Evolutionary conservation across 192 early-diverging fungal species (phyloP), one percentile per base, ranked within the genome.

Genomic region (Rhizophagus prolifer): DNA sequence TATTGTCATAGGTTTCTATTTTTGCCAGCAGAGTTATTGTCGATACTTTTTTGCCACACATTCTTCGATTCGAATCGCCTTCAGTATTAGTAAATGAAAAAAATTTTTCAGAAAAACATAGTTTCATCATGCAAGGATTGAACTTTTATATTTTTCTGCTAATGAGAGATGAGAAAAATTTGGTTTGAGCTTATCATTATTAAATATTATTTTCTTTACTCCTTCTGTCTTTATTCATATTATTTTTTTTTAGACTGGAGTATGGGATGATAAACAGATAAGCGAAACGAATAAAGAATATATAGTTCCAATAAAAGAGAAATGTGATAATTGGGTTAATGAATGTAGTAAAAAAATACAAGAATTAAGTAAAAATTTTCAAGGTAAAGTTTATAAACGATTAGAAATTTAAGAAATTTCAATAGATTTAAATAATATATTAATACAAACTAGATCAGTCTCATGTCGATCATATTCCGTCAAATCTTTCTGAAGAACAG

Each of bases 81-180:
- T 58, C 78, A 4, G 70, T 74, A 13, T 58, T 78, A 25, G 75
- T 54, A 50, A 62, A 76, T 23, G 83, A 83, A 61, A 59, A 75
- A 2, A 65, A 69, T 0, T 87, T 85, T 77, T 58, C 58, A 60
- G 84, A 85, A 13, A 81, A 81, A 16, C 81, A 82, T 64, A 81
- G 78, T 58, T 78, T 74, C 66, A 69, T 84, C 8, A 87, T 87
- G 82, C 85, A 87, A 16, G 80, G 79, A 14, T 59, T 85, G 4
- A 87, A 87, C 72, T 81, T 85, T 78, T 87, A 87, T 67, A 26
- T 85, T 25, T 86, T 80, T 71, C 38, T 87, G 36, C 72, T 87
- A 58, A 81, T 85, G 70, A 75, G 82, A 9, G 86, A 87, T 70
- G 58, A 69, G 8, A n/a, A 80, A 9, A 85, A 87, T 58, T 44